Evolutionary conservation across 2,329 filamentous ascomycete genomes (phyloP), one percentile per base, ranked within the genome.

Genomic region (Huntiella moniliformis): DNA sequence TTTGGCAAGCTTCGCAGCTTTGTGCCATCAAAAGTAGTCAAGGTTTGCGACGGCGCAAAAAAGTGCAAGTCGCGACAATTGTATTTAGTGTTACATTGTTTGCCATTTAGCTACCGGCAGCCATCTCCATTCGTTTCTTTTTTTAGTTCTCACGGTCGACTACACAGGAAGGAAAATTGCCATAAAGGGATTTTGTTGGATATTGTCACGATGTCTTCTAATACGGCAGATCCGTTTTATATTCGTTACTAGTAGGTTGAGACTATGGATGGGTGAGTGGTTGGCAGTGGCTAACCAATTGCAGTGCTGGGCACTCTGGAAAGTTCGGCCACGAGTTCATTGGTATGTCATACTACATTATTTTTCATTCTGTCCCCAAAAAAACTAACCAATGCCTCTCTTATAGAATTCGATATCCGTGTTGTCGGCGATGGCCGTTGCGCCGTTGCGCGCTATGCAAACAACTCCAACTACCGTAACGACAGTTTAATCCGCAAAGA

Each of bases 401-500:
- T 13, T 37, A 1, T 54, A 96, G 88, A 98, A 63, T 98, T 98
- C 61, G 91, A 98, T 61, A 91, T 98, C 57, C 76, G 88, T 47
- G 84, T 86, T 17, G 74, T 96, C 39, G 85, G 85, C 46, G 91
- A 98, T 60, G 91, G 91, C 44, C 77, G 84, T 51, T 95, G 87
- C 59, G 91, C 91, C 5, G 83, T 91, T 44, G 86, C 88, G 31
- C 79, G 91, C 63, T 98, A 98, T 65, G 91, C 91, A 53, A 98
- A 98, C 71, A 98, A 98, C 64, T 96, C 88, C 48, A 98, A 98
- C 66, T 98, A 98, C 66, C 79, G 91, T 58, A 98, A 98, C 64
- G 91, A 98, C 61, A 95, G 87, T 52, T 68, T 98, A 55, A 98
- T 98, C 59, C 82, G 91, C 53, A 98, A 98, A 87, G 91, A 98